Percentiles rank a stretch among this genome's conserved stretches.
Evolutionary conservation across 192 early-diverging fungal species (phyloP).

Genomic region (Entomortierella lignicola): DNA sequence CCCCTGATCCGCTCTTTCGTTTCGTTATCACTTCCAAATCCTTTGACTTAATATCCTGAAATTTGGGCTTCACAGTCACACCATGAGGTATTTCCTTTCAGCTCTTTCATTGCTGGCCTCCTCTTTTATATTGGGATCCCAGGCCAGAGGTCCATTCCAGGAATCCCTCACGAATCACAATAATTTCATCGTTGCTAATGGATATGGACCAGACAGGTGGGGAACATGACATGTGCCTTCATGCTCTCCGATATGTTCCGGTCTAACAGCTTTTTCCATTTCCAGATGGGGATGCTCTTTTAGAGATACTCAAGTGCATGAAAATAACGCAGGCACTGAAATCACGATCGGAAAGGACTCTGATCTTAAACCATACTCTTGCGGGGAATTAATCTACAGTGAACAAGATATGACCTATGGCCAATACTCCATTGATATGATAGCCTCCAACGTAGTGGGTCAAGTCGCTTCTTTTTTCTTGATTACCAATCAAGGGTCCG

Average conservation of each 20-base stretch:
- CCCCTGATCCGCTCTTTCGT: too few relatives aligned
- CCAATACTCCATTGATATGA: slow-evolving; percentile 48
- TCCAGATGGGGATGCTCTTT: slow-evolving; percentile 49
- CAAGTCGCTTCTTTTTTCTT: slow-evolving; percentile 49
- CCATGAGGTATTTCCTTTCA: slow-evolving; percentile 13
- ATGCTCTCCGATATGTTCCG: too few relatives aligned
- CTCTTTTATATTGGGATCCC: slow-evolving; percentile 4
- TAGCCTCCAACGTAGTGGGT: slow-evolving; percentile 38
- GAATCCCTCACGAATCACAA: slow-evolving; percentile 18
- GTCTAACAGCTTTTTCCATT: too few relatives aligned
- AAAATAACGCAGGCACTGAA: slow-evolving; percentile 10
- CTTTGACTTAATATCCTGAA: too few relatives aligned
- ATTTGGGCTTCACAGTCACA: too few relatives aligned
- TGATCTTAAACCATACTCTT: slow-evolving; percentile 39
- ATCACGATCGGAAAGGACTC: slow-evolving; percentile 51
- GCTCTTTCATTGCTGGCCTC: slow-evolving; percentile 14
- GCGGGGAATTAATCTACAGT: slow-evolving; percentile 36
- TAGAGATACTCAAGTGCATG: slow-evolving; percentile 26
- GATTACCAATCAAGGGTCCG: slow-evolving; percentile 37
- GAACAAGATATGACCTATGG: slow-evolving; percentile 32
- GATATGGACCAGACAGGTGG: slow-evolving; percentile 39
- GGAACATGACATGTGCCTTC: too few relatives aligned
- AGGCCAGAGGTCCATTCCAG: not conserved
- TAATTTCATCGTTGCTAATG: slow-evolving; percentile 33
- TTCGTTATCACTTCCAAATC: too few relatives aligned